Evolutionary conservation across 768 basidiomycete genomes (phyloP), one percentile per base, ranked within the genome.

Genomic region (Paxillus involutus): DNA sequence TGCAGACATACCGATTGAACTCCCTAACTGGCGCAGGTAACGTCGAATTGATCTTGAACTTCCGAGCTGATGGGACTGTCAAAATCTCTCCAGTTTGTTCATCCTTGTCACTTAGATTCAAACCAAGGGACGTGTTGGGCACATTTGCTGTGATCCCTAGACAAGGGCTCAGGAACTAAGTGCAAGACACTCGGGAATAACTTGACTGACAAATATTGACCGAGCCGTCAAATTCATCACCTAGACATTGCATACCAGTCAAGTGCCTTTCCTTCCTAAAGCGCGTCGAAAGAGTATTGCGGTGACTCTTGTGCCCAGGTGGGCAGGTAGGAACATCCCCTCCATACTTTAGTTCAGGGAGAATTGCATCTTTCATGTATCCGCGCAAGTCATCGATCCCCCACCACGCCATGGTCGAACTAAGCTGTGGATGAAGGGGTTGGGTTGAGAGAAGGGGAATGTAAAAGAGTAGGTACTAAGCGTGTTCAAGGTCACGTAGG

Each of bases 251-350:
- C 41, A 72, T 73, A 16, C 60, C 60, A 33, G 63, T 58, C 44
- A 73, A 58, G 44, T 73, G 72, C 35, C 69, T 68, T 51, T 62
- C 60, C 36, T 65, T 66, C 51, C 59, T 61, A 50, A 63, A 68
- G n/a, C 71, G 67, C 52, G 66, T 62, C n/a, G 71, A 63, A 46
- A 72, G 66, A 13, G 65, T 68, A 49, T 59, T 72, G 55, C 63
- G 63, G 50, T 73, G 71, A 36, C 72, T 73, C 49, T 73, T 73
- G 54, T 72, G 63, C 11, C 69, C 69, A 0, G 61, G 72, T 9
- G 66, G 62, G 39, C 54, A 55, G 8, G 33, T 42, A 12, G 60
- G 48, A 14, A 58, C 56, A 4, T 63, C 60, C 0, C 47, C 54
- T 13, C 67, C 61, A 6, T 68, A 63, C 46, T 71, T 72, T 35